phyloP scores from a whole-genome alignment of 805 yeast species.

The Nakazawaea wyomingensis region DNA sequence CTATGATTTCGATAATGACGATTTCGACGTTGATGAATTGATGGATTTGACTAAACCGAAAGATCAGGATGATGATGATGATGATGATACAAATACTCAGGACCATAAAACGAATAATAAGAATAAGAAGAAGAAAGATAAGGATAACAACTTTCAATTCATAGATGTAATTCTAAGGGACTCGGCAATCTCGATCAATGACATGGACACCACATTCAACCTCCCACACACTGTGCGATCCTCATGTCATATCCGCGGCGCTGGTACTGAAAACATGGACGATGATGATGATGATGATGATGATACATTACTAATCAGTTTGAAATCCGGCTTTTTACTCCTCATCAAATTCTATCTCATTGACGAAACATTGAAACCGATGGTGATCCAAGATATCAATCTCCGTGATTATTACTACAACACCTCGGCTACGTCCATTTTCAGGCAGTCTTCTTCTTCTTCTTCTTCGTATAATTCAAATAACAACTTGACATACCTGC shows the following conservation, averaged over 20 bases:
- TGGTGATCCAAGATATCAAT: constrained; percentile 15
- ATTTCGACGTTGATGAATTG: constrained; percentile 9
- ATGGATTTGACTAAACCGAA: constrained; percentile 3
- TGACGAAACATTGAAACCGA: constrained; percentile 18
- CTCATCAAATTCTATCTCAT: constrained; percentile 17
- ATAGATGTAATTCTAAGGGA: constrained; percentile 7
- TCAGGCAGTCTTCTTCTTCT: no score
- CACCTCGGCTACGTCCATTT: not conserved
- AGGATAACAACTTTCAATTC: no score
- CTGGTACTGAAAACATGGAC: not conserved
- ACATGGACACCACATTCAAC: not conserved
- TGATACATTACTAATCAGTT: constrained; percentile 22
- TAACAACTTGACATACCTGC: no score
- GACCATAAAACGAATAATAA: no score
- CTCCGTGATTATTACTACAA: constrained; percentile 14
- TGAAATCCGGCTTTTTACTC: constrained; percentile 19
- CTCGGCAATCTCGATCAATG: constrained; percentile 6
- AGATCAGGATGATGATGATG: no score
- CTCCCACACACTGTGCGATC: constrained; percentile 8
- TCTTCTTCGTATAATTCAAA: no score
- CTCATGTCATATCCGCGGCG: constrained; percentile 5
- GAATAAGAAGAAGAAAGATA: no score
- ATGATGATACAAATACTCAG: no score
- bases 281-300: constrained; percentile 3
- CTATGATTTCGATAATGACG: constrained; percentile 11